phyloP scores from a whole-genome alignment of 352 stramenopile genomes.

The Globisporangium iwayamae region DNA sequence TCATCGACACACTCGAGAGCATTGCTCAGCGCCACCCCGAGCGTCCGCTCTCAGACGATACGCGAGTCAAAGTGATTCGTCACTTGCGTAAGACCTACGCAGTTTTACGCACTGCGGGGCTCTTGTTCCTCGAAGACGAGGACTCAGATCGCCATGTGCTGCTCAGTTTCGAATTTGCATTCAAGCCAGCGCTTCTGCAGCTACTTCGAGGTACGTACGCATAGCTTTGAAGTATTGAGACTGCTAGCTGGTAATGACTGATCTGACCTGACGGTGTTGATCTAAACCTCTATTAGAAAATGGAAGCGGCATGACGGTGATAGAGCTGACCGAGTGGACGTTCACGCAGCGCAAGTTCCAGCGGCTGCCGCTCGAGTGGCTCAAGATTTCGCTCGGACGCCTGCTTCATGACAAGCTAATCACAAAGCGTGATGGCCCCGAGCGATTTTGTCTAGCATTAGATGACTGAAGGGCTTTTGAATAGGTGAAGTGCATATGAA shows the following conservation, averaged over 20 bases:
- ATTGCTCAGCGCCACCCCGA: not conserved
- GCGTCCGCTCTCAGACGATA: not conserved
- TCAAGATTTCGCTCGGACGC: constrained; percentile 35
- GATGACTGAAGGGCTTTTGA: not conserved
- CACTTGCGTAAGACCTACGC: constrained; percentile 39
- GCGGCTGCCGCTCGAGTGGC: constrained; percentile 46
- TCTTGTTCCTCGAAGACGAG: constrained; percentile 60
- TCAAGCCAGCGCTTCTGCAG: constrained; percentile 43
- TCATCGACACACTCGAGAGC: constrained; percentile 12
- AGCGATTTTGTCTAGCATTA: constrained; percentile 28
- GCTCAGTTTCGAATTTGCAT: constrained; percentile 39
- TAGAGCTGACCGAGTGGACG: constrained; percentile 45
- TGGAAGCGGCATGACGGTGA: constrained; percentile 28
- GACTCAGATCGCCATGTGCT: constrained; percentile 51
- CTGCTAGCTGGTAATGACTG: not conserved
- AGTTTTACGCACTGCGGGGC: constrained; percentile 33
- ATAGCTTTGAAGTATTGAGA: not conserved
- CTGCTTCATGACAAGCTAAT: constrained; percentile 28
- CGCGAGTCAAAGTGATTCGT: constrained; percentile 4
- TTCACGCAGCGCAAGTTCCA: constrained; percentile 45
- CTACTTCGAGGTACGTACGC: constrained; percentile 30
- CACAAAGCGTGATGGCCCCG: constrained; percentile 29
- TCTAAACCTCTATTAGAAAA: constrained; percentile 19
- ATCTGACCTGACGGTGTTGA: not conserved
- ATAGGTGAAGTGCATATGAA: not conserved